Conservation (phyloP, 2,329 filamentous ascomycete genomes). For the Diaporthe amygdali region DNA sequence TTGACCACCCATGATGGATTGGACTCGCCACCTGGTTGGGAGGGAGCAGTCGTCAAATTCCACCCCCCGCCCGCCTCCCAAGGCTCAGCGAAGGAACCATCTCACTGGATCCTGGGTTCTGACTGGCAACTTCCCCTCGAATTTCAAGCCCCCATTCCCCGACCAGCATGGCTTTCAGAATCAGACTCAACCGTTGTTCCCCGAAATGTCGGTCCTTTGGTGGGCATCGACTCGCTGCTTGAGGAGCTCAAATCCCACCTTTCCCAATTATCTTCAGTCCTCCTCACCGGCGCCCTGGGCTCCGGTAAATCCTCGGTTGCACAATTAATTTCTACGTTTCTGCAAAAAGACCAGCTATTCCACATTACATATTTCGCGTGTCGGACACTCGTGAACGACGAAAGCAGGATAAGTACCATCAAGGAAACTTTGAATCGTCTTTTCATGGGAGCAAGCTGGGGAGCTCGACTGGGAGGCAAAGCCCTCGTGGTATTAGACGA, state of each 20-base stretch:
- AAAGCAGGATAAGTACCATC: slow-evolving; percentile 86
- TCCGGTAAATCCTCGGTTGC: slow-evolving; percentile 87
- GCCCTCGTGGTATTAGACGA: slow-evolving; percentile 90
- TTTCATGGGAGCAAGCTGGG: slow-evolving; percentile 92
- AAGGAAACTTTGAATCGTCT: slow-evolving; percentile 85
- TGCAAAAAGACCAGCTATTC: slow-evolving; percentile 77
- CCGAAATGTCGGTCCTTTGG: slow-evolving; percentile 57
- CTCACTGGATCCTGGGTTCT: slow-evolving; percentile 77
- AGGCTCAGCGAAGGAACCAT: slow-evolving; percentile 52
- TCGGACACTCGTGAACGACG: slow-evolving; percentile 85
- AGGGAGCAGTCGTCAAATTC: slow-evolving; percentile 84
- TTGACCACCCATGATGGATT: slow-evolving; percentile 63
- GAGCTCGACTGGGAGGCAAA: slow-evolving; percentile 82
- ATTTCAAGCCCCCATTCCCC: slow-evolving; percentile 75
- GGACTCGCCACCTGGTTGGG: slow-evolving; percentile 68
- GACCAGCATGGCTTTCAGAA: slow-evolving; percentile 61
- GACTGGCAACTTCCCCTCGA: slow-evolving; percentile 77
- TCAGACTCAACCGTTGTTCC: slow-evolving; percentile 42
- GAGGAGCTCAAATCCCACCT: slow-evolving; percentile 77
- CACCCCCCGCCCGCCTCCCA: slow-evolving; percentile 58
- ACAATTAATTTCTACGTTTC: slow-evolving; percentile 73
- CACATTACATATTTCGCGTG: slow-evolving; percentile 88
- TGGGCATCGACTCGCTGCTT: slow-evolving; percentile 83
- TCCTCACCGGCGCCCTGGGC: slow-evolving; percentile 87
- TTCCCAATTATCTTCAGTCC: slow-evolving; percentile 83